phyloP scores from a whole-genome alignment of 2,329 filamentous ascomycete genomes.

The Aspergillus latus region DNA sequence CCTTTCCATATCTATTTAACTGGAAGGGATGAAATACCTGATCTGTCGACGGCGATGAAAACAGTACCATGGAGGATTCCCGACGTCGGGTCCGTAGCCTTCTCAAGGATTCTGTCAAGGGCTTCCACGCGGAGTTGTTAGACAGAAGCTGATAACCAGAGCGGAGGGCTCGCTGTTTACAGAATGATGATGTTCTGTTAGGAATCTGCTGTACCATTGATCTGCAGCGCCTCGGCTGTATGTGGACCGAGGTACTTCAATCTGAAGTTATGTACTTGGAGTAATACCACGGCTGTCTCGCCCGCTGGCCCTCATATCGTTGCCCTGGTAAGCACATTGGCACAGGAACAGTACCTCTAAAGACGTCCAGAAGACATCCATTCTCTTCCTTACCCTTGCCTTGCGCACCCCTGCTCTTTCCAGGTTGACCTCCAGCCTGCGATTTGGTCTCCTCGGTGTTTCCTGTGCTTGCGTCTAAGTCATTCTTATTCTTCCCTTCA shows the following conservation, averaged over 20 bases:
- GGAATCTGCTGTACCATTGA: background rate
- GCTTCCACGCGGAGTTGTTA: background rate
- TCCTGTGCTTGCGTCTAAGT: background rate
- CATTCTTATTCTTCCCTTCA: constrained; percentile 4
- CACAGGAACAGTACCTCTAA: constrained; percentile 43
- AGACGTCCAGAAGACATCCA: constrained; percentile 28
- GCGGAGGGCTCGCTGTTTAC: background rate
- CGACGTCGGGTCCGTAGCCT: background rate
- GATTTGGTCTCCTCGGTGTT: background rate
- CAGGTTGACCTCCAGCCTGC: constrained; percentile 20
- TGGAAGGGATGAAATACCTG: background rate
- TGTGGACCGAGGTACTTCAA: background rate
- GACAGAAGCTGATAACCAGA: background rate
- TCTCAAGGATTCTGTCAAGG: background rate
- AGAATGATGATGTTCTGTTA: background rate
- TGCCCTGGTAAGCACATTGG: constrained; percentile 44
- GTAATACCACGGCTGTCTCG: constrained; percentile 25
- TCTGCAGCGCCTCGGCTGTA: background rate
- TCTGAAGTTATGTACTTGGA: background rate
- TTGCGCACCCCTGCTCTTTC: constrained; percentile 22
- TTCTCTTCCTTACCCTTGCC: constrained; percentile 4
- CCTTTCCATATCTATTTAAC: background rate
- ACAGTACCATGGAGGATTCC: background rate
- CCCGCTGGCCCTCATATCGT: constrained; percentile 18
- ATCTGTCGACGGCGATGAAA: background rate